These are phyloP conservation scores for Zhuliangozyma blackwelliae DNA, from an alignment of 1,139 yeast genomes.

Conservation along the genomic window DNA sequence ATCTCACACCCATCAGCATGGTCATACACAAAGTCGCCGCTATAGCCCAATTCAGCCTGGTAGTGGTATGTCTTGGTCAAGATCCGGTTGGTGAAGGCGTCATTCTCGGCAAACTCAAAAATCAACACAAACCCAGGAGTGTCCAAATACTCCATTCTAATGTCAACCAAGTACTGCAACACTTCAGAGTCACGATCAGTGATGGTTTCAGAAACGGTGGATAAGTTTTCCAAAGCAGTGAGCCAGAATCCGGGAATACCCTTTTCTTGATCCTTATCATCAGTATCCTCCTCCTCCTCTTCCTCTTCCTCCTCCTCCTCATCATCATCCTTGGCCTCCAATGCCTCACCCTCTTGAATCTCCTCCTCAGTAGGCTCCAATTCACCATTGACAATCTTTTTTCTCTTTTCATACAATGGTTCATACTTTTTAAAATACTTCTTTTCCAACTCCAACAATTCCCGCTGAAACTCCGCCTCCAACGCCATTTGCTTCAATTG, in stretches of 20 bases:
- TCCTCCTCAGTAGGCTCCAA: slow-evolving; percentile 78
- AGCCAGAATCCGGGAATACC: slow-evolving; percentile 98
- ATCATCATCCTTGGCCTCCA: slow-evolving; percentile 51
- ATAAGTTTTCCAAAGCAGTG: slow-evolving; percentile 86
- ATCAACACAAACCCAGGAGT: slow-evolving; percentile 88
- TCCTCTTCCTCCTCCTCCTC: slow-evolving; percentile 34
- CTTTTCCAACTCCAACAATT: slow-evolving; percentile 81
- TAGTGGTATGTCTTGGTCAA: slow-evolving; percentile 87
- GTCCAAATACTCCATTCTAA: slow-evolving; percentile 76
- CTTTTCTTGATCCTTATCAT: slow-evolving; percentile 36
- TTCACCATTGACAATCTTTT: slow-evolving; percentile 65
- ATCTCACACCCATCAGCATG: slow-evolving; percentile 91
- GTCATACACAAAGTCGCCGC: slow-evolving; percentile 95
- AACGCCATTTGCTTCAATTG: slow-evolving; percentile 78
- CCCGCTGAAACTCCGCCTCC: slow-evolving; percentile 90
- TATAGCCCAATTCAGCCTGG: slow-evolving; percentile 90
- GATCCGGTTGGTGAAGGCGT: slow-evolving; percentile 66
- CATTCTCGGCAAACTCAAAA: slow-evolving; percentile 77
- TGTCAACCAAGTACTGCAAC: slow-evolving; percentile 60
- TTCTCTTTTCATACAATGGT: slow-evolving; percentile 76
- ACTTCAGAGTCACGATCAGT: slow-evolving; percentile 91
- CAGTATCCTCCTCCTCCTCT: slow-evolving; percentile 43
- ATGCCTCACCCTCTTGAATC: slow-evolving; percentile 68
- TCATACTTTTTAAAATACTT: slow-evolving; percentile 68
- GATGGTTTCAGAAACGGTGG: slow-evolving; percentile 78